phyloP scores from a whole-genome alignment of 192 early-diverging fungal species.

The Chytriomyces sp. region DNA sequence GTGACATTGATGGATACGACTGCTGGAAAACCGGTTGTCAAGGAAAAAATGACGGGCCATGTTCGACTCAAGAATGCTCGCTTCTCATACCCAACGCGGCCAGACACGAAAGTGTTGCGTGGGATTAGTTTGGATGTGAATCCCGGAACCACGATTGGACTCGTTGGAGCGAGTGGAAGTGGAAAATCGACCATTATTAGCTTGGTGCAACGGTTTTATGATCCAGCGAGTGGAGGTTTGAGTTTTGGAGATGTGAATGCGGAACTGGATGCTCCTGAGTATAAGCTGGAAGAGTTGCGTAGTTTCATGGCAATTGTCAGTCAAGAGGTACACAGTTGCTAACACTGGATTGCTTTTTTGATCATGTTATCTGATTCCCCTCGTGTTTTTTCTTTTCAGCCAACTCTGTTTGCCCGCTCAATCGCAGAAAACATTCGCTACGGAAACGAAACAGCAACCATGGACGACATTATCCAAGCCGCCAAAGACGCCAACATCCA shows the following conservation, averaged over 20 bases:
- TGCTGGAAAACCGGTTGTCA: slow-evolving; percentile 42
- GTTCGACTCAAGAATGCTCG: slow-evolving; percentile 46
- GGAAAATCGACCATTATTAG: slow-evolving; percentile 71
- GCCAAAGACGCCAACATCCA: slow-evolving; percentile 76
- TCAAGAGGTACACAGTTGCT: slow-evolving; percentile 61
- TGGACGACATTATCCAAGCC: slow-evolving; percentile 65
- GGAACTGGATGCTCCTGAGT: slow-evolving; percentile 58
- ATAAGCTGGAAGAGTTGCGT: slow-evolving; percentile 69
- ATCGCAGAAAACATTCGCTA: slow-evolving; percentile 89
- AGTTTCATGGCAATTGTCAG: slow-evolving; percentile 81
- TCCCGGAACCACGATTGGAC: slow-evolving; percentile 78
- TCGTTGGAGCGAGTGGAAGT: slow-evolving; percentile 82
- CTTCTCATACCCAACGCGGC: slow-evolving; percentile 78
- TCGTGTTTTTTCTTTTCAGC: slow-evolving; percentile 31
- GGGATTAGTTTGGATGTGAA: slow-evolving; percentile 61
- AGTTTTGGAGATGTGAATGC: slow-evolving; percentile 70
- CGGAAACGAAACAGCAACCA: slow-evolving; percentile 26
- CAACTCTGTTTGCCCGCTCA: slow-evolving; percentile 82
- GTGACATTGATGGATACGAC: slow-evolving; percentile 50
- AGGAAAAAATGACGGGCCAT: slow-evolving; percentile 37
- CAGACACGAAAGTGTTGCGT: slow-evolving; percentile 54
- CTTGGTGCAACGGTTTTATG: slow-evolving; percentile 77
- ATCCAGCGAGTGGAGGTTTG: slow-evolving; percentile 63
- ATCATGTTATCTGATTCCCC: background rate
- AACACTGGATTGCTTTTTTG: background rate